Conservation (phyloP, 257 asterid species). For the Euphrasia confusa region DNA sequence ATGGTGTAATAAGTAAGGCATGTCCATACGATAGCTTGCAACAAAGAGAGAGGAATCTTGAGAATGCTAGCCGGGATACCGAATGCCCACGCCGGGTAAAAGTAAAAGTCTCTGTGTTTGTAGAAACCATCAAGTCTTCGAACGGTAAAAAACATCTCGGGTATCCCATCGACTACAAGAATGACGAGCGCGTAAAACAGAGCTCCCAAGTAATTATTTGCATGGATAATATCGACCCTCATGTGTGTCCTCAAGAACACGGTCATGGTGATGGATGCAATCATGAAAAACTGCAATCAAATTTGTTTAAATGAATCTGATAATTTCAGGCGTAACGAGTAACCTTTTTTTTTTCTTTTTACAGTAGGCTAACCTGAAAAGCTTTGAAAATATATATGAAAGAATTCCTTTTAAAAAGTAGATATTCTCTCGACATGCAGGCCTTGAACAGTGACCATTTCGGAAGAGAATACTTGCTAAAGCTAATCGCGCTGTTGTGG, state of each 20-base stretch:
- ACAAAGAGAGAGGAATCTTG: constrained; percentile 47
- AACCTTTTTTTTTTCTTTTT: background rate
- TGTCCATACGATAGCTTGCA: constrained; percentile 47
- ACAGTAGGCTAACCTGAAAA: constrained; percentile 34
- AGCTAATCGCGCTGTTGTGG: constrained; percentile 36
- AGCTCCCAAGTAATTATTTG: constrained; percentile 52
- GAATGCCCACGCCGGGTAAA: constrained; percentile 60
- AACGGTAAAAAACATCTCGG: constrained; percentile 49
- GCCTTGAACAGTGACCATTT: constrained; percentile 44
- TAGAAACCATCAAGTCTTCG: constrained; percentile 46
- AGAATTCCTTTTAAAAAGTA: constrained; percentile 50
- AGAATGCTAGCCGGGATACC: constrained; percentile 45
- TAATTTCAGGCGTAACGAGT: too few species aligned
- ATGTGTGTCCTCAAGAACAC: constrained; percentile 52
- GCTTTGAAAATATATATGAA: constrained; percentile 42
- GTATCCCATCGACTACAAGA: constrained; percentile 50
- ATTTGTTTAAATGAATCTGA: background rate
- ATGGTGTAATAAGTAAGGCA: constrained; percentile 43
- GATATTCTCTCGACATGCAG: constrained; percentile 55
- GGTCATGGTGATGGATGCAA: constrained; percentile 46
- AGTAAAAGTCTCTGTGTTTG: constrained; percentile 46
- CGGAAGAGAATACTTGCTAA: constrained; percentile 39
- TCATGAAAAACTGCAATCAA: constrained; percentile 36
- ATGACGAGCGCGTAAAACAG: constrained; percentile 39
- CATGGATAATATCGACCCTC: constrained; percentile 40